Evolutionary conservation across 169 alveolate species (phyloP), one percentile per base, ranked within the genome.

Genomic region (Plasmodium chabaudi): DNA sequence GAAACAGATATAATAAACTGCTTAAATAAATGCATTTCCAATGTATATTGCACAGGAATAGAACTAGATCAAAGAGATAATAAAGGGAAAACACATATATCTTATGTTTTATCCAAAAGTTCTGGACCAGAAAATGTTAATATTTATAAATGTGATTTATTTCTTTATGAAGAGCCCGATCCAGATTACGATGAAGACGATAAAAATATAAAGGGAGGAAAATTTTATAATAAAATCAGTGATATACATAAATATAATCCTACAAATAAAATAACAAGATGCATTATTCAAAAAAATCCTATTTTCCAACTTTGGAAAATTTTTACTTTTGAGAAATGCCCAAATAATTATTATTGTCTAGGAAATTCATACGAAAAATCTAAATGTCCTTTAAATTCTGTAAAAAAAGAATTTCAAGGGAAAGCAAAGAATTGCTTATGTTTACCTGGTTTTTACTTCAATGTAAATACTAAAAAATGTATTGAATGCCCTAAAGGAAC

Each of bases 11-110:
- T 75, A 13, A 61, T 19, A 23, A 17, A 77, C 15, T 94, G 96
- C 44, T 53, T 79, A 47, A 64, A 69, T n/a, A 69, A 65, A 15
- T 94, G 96, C 67, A 65, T 72, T 56, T 23, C 91, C 12, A 89
- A 94, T 46, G 46, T 94, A 17, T 94, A 92, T 65, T 94, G 96
- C 47, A 87, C 93, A 49, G 96, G 95, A n/a, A 87, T 71, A 71
- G 87, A 75, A 56, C 87, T 88, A 77, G 89, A 92, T 44, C 75
- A 25, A 60, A 74, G 88, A 82, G 21, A 39, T 12, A 9, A 51
- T 46, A 46, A 69, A 13, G 84, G 90, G 15, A 82, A 61, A 71
- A 55, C 67, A 15, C 34, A 56, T 34, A 56, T 68, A 68, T 82
- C 42, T 56, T 34, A 56, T 72, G 9, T 68, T 25, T 60, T 82